A percentile compares a stretch with the other conserved stretches of the same genome.
phyloP scores from a whole-genome alignment of 2,329 filamentous ascomycete species.

The Xylariaceae sp. region DNA sequence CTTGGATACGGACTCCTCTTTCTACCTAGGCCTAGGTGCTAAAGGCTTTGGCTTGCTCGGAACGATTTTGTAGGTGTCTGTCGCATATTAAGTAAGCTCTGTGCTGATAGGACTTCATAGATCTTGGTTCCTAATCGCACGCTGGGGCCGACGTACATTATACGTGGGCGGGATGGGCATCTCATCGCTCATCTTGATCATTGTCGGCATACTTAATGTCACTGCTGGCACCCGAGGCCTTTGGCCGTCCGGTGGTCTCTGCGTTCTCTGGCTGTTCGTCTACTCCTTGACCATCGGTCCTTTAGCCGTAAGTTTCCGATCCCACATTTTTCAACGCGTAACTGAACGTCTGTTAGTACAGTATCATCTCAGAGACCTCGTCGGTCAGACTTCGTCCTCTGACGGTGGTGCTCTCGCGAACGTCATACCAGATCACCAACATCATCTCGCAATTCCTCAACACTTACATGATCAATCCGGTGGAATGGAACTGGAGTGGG shows the following conservation, averaged over 20 bases:
- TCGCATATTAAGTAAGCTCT: background rate
- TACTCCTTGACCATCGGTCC: slow-evolving; percentile 48
- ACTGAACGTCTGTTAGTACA: slow-evolving; percentile 33
- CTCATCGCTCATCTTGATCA: slow-evolving; percentile 36
- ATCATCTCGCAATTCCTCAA: slow-evolving; percentile 41
- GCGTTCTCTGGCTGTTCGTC: slow-evolving; percentile 42
- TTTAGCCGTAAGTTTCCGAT: slow-evolving; percentile 37
- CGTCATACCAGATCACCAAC: slow-evolving; percentile 42
- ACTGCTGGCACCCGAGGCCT: slow-evolving; percentile 41
- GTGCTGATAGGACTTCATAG: slow-evolving; percentile 28
- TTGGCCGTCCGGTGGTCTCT: slow-evolving; percentile 40
- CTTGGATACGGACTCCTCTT: slow-evolving; percentile 31
- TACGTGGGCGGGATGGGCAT: slow-evolving; percentile 39
- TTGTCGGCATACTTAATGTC: slow-evolving; percentile 41
- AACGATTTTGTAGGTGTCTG: slow-evolving; percentile 36
- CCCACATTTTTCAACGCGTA: background rate
- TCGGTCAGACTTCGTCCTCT: slow-evolving; percentile 44
- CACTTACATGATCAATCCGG: slow-evolving; percentile 39
- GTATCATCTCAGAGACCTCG: slow-evolving; percentile 46
- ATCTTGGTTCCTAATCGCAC: slow-evolving; percentile 38
- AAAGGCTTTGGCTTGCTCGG: slow-evolving; percentile 38
- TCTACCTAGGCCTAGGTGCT: slow-evolving; percentile 34
- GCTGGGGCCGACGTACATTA: slow-evolving; percentile 40
- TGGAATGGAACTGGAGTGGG: slow-evolving; percentile 39
- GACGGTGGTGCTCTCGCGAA: slow-evolving; percentile 44